These are phyloP conservation scores for Saccharomycopsis guyanensis DNA, from an alignment of 805 yeast genomes.

Conservation along the genomic window DNA sequence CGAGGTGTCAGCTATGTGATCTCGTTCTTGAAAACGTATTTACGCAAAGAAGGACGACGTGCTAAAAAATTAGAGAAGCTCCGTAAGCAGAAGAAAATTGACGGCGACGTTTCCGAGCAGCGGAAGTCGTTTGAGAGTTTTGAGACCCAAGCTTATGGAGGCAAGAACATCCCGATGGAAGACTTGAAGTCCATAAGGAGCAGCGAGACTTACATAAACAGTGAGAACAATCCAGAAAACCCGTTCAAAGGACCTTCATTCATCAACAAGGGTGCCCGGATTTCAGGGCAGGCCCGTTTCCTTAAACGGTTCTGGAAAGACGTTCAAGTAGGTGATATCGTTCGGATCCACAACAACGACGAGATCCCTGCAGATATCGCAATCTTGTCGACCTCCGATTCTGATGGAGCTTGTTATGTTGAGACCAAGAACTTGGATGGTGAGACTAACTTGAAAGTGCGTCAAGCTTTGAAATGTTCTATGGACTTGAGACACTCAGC, in stretches of 20 bases:
- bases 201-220: slow-evolving; percentile 26
- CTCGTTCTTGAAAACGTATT: slow-evolving; percentile 24
- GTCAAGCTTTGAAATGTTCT: slow-evolving; percentile 62
- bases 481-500: slow-evolving; percentile 39
- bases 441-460: slow-evolving; percentile 68
- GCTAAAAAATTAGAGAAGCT: slow-evolving; percentile 25
- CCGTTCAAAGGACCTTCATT: slow-evolving; percentile 21
- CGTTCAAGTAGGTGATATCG: slow-evolving; percentile 64
- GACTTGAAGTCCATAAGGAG: slow-evolving; percentile 20
- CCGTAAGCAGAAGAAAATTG: slow-evolving; percentile 24
- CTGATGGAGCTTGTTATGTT: slow-evolving; percentile 63
- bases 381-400: slow-evolving; percentile 56
- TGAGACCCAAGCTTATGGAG: slow-evolving; percentile 23
- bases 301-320: slow-evolving; percentile 33
- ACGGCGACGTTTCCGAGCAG: slow-evolving; percentile 24
- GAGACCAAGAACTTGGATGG: slow-evolving; percentile 83
- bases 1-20: slow-evolving; percentile 24
- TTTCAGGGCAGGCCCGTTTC: slow-evolving; percentile 33
- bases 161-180: slow-evolving; percentile 26
- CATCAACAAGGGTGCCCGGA: slow-evolving; percentile 30
- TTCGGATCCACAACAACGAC: slow-evolving; percentile 64
- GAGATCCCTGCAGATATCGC: slow-evolving; percentile 75
- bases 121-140: slow-evolving; percentile 36
- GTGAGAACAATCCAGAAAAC: slow-evolving; percentile 24
- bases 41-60: slow-evolving; percentile 31